A percentile compares a stretch with the other conserved stretches of the same genome.
phyloP scores from a whole-genome alignment of 495 filamentous ascomycete genomes.

The Parachaetomium inaequale region DNA sequence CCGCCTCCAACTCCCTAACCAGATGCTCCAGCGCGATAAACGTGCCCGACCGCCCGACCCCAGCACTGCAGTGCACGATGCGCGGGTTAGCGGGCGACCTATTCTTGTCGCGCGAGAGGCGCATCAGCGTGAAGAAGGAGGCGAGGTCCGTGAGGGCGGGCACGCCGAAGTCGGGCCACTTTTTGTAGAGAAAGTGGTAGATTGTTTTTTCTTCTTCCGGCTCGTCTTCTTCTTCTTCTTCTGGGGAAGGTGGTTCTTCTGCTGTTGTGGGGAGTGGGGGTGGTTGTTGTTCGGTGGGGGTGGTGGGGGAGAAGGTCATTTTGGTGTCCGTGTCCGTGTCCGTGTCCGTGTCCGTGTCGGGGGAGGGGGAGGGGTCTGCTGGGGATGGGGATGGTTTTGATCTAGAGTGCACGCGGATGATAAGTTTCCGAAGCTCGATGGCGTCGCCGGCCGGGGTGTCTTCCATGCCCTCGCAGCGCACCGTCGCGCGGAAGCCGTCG shows the following conservation, averaged over 20 bases:
- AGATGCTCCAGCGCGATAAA: constrained; percentile 95
- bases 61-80: constrained; percentile 90
- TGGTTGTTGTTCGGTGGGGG: not conserved
- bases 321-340: constrained; percentile 23
- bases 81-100: constrained; percentile 65
- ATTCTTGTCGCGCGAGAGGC: constrained; percentile 68
- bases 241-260: not conserved
- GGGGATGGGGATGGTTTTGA: not conserved
- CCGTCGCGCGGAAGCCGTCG: constrained; percentile 56
- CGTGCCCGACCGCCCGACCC: constrained; percentile 89
- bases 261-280: not conserved
- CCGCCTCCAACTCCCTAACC: constrained; percentile 73
- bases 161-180: constrained; percentile 91
- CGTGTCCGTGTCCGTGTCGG: not conserved
- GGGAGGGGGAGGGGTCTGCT: not conserved
- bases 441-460: constrained; percentile 46
- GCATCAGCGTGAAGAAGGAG: constrained; percentile 75
- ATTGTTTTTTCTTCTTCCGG: constrained; percentile 43
- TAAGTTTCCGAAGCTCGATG: constrained; percentile 53
- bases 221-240: not conserved
- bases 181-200: constrained; percentile 86
- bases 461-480: constrained; percentile 50
- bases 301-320: constrained; percentile 15
- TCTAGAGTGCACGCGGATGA: constrained; percentile 40
- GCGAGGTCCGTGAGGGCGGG: constrained; percentile 75